Conservation (phyloP, 1,139 yeast genomes). For the Nakaseomyces sp. region DNA sequence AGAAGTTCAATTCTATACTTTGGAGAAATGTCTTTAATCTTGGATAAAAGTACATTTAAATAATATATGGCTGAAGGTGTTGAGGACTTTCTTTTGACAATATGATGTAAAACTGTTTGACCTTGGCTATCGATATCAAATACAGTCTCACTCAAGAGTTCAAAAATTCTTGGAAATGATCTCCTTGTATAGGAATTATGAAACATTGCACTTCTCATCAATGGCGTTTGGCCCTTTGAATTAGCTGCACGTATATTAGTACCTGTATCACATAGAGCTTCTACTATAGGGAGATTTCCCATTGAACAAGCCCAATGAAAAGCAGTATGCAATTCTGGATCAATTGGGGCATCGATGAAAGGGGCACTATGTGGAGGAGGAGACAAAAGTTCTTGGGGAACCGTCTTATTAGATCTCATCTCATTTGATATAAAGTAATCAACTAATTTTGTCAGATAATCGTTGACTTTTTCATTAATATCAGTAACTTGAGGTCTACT, state of each 20-base stretch:
- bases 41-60: slow-evolving; percentile 65
- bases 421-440: slow-evolving; percentile 68
- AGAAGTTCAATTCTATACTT: slow-evolving; percentile 43
- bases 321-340: slow-evolving; percentile 91
- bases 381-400: slow-evolving; percentile 38
- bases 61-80: slow-evolving; percentile 75
- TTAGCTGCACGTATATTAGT: slow-evolving; percentile 73
- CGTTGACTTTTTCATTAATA: slow-evolving; percentile 32
- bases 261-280: slow-evolving; percentile 58
- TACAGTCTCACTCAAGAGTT: slow-evolving; percentile 54
- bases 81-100: slow-evolving; percentile 55
- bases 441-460: slow-evolving; percentile 38
- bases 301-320: slow-evolving; percentile 96
- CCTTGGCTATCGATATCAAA: slow-evolving; percentile 56
- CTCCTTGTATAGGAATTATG: slow-evolving; percentile 80
- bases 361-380: slow-evolving; percentile 46
- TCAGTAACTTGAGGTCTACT: slow-evolving; percentile 25
- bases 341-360: slow-evolving; percentile 46
- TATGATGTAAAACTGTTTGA: slow-evolving; percentile 77
- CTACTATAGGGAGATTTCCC: slow-evolving; percentile 70
- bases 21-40: slow-evolving; percentile 53
- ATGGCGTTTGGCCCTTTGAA: slow-evolving; percentile 72
- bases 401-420: slow-evolving; percentile 18
- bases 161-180: slow-evolving; percentile 68
- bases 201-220: slow-evolving; percentile 74